Conservation (phyloP, 1,139 yeast species). For the Yamadazyma sp. region DNA sequence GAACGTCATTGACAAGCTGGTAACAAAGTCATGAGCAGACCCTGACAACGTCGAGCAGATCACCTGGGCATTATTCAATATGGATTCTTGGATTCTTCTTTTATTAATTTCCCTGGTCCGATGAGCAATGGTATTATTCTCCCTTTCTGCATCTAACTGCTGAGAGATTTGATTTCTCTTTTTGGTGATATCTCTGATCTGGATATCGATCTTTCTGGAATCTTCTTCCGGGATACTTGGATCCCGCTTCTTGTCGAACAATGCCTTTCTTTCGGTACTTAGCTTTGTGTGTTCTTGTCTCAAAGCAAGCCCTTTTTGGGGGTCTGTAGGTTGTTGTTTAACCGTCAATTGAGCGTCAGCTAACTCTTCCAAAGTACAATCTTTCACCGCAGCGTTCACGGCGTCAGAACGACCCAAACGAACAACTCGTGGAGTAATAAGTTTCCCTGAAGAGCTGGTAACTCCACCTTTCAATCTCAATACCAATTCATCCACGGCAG, state of each 20-base stretch:
- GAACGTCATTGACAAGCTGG: conserved; percentile 72
- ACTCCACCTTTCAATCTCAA: conserved; percentile 79
- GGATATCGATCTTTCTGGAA: conserved; percentile 44
- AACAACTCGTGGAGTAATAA: conserved; percentile 69
- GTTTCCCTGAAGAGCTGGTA: conserved; percentile 54
- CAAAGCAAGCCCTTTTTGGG: conserved; percentile 44
- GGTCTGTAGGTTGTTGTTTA: conserved; percentile 29
- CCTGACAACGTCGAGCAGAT: conserved; percentile 94
- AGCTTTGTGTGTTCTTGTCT: conserved; percentile 55
- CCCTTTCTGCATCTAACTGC: conserved; percentile 77
- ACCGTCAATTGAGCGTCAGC: conserved; percentile 66
- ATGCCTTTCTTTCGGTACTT: conserved; percentile 48
- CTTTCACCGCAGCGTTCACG: conserved; percentile 77
- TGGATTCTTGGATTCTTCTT: conserved; percentile 69
- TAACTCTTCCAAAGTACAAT: conserved; percentile 81
- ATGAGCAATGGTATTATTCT: conserved; percentile 60
- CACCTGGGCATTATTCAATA: conserved; percentile 77
- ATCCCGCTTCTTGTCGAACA: conserved; percentile 40
- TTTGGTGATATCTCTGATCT: conserved; percentile 55
- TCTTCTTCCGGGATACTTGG: conserved; percentile 37
- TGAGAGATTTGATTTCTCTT: conserved; percentile 70
- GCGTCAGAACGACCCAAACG: conserved; percentile 91
- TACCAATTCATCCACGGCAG: conserved; percentile 98
- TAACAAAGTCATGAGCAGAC: conserved; percentile 85
- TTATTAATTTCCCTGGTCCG: conserved; percentile 80